Evolutionary conservation across 345 rosid genomes (phyloP).

Genomic region (Gossypium sturtianum): DNA sequence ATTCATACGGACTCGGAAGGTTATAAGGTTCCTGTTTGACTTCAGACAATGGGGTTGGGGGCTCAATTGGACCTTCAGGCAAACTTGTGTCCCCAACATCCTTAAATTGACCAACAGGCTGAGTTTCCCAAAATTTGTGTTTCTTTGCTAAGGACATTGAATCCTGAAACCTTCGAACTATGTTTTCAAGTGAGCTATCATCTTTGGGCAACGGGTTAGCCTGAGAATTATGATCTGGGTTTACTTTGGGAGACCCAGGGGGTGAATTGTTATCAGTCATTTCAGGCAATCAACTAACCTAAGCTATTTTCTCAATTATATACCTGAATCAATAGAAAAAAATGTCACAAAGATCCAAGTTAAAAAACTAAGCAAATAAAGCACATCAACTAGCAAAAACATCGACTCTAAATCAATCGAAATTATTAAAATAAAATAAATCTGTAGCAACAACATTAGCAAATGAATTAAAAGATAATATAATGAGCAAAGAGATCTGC

Average conservation of each 20-base stretch:
- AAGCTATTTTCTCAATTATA: background rate
- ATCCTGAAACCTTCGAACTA: conserved; percentile 61
- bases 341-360: no score
- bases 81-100: conserved; percentile 62
- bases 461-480: background rate
- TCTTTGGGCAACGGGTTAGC: conserved; percentile 23
- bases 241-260: conserved; percentile 46
- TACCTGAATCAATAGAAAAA: background rate
- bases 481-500: background rate
- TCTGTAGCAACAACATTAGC: background rate
- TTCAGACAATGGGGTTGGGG: conserved; percentile 54
- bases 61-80: conserved; percentile 80
- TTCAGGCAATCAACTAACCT: conserved; percentile 10
- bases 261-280: conserved; percentile 57
- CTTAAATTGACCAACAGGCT: conserved; percentile 64
- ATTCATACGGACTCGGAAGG: conserved; percentile 68
- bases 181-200: conserved; percentile 51
- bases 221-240: conserved; percentile 43
- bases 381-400: no score
- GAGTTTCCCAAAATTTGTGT: conserved; percentile 95
- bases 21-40: conserved; percentile 87
- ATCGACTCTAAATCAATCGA: no score
- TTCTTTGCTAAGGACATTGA: conserved; percentile 45
- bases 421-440: background rate
- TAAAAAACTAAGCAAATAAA: no score